Base-by-base conservation (phyloP, 805 yeast genomes). In the Saturnispora besseyi region DNA sequence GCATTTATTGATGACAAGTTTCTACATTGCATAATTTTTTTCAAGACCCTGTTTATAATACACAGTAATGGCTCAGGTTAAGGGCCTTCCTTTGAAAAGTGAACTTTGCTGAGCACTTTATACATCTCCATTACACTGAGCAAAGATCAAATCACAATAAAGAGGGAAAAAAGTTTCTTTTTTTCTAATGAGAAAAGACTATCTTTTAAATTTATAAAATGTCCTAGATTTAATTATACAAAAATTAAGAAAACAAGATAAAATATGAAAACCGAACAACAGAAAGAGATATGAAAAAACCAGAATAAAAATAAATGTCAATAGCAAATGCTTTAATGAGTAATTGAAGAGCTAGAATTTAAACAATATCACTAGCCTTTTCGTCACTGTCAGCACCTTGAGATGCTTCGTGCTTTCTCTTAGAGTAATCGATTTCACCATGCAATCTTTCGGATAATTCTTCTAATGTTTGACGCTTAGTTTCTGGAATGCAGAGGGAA, bases 391-490 rank as follows among this genome's bases (percentile, higher is more conserved):
- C 32, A 32, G 48, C 28, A 38, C 28, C 42, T 28, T 26, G 41
- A 10, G 36, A 30, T 30, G 50, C 22, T n/a, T 12, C 41, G 8
- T 30, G 34, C 7, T 43, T 44, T 41, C 46, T 49, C 22, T 59
- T 59, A 3, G 66, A 56, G 13, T 60, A 28, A 48, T 79, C 79
- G 58, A 82, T 67, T 72, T 88, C 96, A 63, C 82, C 96, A 64
- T 88, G 96, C 62, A 81, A 79, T 64, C 77, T 78, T 71, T 86
- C 96, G 58, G 81, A 69, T 54, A 88, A 77, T 66, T 87, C 82
- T 75, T 88, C 96, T 60, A 88, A 77, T 45, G 96, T 86, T 79
- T 79, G 80, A 76, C 96, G 81, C 80, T 84, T 86, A 54, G 96
- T 87, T 76, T 88, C 96, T 60, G 96, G 96, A 57, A 87, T 71